These are phyloP conservation scores for Ophiostoma piceae DNA, from an alignment of 2,329 filamentous ascomycete genomes.

Conservation along the genomic window DNA sequence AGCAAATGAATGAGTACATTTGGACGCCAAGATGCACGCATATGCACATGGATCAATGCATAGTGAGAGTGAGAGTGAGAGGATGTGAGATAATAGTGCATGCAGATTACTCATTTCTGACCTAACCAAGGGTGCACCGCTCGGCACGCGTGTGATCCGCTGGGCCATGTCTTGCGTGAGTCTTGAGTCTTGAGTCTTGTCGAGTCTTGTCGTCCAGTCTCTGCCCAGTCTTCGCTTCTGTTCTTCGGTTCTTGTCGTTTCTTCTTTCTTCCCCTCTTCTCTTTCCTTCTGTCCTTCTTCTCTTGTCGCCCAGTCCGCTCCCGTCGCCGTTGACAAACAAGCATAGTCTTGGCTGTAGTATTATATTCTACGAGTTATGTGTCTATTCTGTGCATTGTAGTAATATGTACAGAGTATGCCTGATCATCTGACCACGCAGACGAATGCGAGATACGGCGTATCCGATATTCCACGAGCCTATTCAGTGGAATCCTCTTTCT, in stretches of 20 bases:
- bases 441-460: no score
- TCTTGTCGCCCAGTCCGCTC: not conserved
- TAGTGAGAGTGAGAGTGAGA: not conserved
- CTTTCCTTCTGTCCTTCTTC: not conserved
- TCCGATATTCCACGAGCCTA: no score
- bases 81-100: not conserved
- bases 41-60: not conserved
- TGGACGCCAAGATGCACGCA: not conserved
- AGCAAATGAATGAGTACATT: not conserved
- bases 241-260: not conserved
- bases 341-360: not conserved
- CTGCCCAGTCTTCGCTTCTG: not conserved
- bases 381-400: not conserved
- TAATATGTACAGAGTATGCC: not conserved
- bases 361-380: not conserved
- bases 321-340: constrained; percentile 3
- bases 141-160: not conserved
- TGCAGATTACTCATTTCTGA: not conserved
- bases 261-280: not conserved
- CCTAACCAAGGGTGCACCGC: not conserved
- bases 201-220: not conserved
- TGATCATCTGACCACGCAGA: not conserved
- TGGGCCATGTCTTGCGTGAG: no score
- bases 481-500: no score
- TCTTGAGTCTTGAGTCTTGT: not conserved